Conservation (phyloP, 2,329 filamentous ascomycete species). For the Cercospora beticola region DNA sequence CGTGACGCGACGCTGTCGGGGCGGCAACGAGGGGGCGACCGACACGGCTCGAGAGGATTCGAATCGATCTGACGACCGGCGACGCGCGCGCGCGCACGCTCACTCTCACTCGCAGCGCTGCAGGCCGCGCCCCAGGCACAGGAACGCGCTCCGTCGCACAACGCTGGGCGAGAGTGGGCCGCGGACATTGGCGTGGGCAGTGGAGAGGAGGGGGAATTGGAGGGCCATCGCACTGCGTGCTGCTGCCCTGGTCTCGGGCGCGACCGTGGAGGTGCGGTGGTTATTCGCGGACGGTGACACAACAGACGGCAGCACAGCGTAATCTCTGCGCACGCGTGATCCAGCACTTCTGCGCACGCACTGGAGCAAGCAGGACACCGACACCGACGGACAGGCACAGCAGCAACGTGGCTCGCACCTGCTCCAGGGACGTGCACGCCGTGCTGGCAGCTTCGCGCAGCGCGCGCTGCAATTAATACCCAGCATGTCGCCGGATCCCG, state of each 20-base stretch:
- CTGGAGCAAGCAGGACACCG: conserved; percentile 7
- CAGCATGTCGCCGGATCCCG: conserved; percentile 54
- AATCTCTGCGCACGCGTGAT: conserved; percentile 16
- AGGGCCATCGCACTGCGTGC: neutral
- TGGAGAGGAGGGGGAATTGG: neutral
- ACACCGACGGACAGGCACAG: conserved; percentile 12
- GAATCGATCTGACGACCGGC: neutral
- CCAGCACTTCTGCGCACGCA: conserved; percentile 4
- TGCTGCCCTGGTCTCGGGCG: conserved; percentile 6
- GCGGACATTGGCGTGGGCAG: conserved; percentile 7
- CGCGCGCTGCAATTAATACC: conserved; percentile 28
- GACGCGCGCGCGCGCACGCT: neutral
- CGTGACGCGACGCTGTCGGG: neutral
- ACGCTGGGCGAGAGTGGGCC: neutral
- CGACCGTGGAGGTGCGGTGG: conserved; percentile 5
- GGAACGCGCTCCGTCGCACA: neutral
- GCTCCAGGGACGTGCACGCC: conserved; percentile 38
- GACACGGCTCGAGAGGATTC: neutral
- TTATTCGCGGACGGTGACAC: conserved; percentile 15
- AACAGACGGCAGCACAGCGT: conserved; percentile 4
- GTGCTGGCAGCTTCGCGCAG: conserved; percentile 33
- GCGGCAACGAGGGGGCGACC: neutral
- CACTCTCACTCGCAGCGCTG: neutral
- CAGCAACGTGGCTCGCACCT: conserved; percentile 43
- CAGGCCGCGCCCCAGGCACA: neutral